Base-by-base conservation (phyloP, 805 yeast genomes). In the Metschnikowia kofuensis region DNA sequence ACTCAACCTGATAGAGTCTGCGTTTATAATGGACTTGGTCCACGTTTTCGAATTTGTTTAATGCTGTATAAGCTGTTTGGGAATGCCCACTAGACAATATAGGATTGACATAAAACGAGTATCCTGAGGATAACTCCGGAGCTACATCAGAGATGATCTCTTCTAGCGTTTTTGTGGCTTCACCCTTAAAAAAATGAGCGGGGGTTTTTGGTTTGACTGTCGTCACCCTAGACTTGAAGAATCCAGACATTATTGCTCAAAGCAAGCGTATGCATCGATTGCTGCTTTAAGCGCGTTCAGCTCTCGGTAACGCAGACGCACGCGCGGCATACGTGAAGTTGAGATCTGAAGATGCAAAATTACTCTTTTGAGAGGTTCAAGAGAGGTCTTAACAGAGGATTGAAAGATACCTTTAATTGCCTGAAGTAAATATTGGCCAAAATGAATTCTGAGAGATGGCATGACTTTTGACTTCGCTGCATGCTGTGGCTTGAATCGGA, bases 51-150 rank as follows among this genome's bases (percentile, higher is more conserved):
- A 69, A 75, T 54, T 76, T 74, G 40, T 70, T 70, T 35, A 75
- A 56, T 1, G 77, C 75, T 2, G 78, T 64, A 54, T 76, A 78
- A 13, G 80, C 68, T 4, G 80, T 76, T 60, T 80, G 84, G 21
- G 74, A 54, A 40, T 75, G 75, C 27, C 83, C 83, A 39, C 72
- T 72, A 44, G 75, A 64, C 6, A 79, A 62, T 12, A 70, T 61
- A 4, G 84, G 83, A 51, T 75, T 72, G 42, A 78, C 65, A 57
- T 59, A 64, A 56, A 64, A 75, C n/a, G 65, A 64, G 46, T 70
- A 64, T 6, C 71, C 70, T 26, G 52, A 47, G 7, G 49, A 15
- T 37, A 78, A 63, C 46, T 74, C 75, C 0, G 82, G 80, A 0
- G 73, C 73, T 13, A 61, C 53, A 1, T 60, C 44, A 35, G 59